Evolutionary conservation across 2,329 filamentous ascomycete species (phyloP).

Genomic region (Didymella arachidicola): DNA sequence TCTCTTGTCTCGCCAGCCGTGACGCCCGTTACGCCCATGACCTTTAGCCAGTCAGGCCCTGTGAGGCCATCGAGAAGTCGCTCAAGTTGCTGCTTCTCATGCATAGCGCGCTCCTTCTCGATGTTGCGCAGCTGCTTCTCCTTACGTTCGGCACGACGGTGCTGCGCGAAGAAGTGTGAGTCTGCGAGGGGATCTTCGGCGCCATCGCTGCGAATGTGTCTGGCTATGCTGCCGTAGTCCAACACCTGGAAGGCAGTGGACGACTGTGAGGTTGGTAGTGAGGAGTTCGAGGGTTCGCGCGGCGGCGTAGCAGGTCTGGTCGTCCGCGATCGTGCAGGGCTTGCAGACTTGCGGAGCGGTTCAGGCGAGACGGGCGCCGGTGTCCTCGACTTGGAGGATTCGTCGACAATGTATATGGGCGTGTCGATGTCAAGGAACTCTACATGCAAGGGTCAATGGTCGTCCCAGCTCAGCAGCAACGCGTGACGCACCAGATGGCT

Average conservation of each 20-base stretch:
- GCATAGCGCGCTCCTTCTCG: constrained; percentile 70
- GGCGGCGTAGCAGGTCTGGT: constrained; percentile 27
- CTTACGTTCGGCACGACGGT: constrained; percentile 68
- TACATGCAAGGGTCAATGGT: constrained; percentile 49
- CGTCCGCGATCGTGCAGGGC: constrained; percentile 40
- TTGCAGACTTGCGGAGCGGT: constrained; percentile 32
- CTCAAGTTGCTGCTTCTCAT: constrained; percentile 72
- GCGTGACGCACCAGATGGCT: constrained; percentile 71
- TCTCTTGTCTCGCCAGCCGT: constrained; percentile 86
- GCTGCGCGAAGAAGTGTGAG: constrained; percentile 63
- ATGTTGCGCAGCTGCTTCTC: constrained; percentile 74
- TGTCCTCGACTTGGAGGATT: constrained; percentile 50
- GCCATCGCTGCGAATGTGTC: constrained; percentile 43
- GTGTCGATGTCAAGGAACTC: constrained; percentile 78
- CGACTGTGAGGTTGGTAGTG: constrained; percentile 33
- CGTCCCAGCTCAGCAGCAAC: constrained; percentile 20
- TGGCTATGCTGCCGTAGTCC: constrained; percentile 53
- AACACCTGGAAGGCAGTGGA: constrained; percentile 50
- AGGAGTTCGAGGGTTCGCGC: constrained; percentile 25
- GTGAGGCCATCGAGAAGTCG: constrained; percentile 80
- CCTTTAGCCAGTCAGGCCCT: constrained; percentile 89
- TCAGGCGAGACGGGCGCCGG: constrained; percentile 28
- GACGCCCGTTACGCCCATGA: constrained; percentile 86
- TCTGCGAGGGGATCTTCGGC: constrained; percentile 64
- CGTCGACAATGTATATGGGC: constrained; percentile 74